phyloP scores from a whole-genome alignment of 768 basidiomycete species.

The Suillus fuscotomentosus region DNA sequence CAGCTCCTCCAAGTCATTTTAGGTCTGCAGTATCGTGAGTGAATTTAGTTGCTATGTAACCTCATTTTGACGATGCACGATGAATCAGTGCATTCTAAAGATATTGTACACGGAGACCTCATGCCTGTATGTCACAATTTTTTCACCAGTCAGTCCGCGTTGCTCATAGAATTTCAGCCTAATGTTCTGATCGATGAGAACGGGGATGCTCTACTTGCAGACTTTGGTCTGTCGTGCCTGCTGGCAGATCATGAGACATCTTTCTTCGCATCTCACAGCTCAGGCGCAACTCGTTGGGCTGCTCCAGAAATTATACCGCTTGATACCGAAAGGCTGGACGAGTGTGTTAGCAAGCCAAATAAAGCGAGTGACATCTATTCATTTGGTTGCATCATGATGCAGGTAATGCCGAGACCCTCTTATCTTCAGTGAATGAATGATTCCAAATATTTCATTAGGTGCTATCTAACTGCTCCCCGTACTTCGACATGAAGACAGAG shows the following conservation, averaged over 20 bases:
- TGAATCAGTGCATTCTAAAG: background rate
- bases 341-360: background rate
- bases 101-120: slow-evolving; percentile 1
- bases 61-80: background rate
- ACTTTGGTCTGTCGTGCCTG: background rate
- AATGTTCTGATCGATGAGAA: slow-evolving; percentile 1
- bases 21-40: slow-evolving; percentile 10
- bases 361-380: slow-evolving; percentile 2
- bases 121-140: background rate
- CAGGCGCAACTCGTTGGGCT: background rate
- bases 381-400: slow-evolving; percentile 6
- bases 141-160: background rate
- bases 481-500: background rate
- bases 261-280: background rate
- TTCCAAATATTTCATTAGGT: background rate
- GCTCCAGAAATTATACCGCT: background rate
- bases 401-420: background rate
- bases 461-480: background rate
- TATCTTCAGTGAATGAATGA: background rate
- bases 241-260: background rate
- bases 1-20: slow-evolving; percentile 1
- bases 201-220: background rate
- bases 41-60: no score
- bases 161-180: background rate
- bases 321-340: background rate